Evolutionary conservation across 2,329 filamentous ascomycete genomes (phyloP), one percentile per base, ranked within the genome.

Genomic region (Sodiomyces alkalinus): DNA sequence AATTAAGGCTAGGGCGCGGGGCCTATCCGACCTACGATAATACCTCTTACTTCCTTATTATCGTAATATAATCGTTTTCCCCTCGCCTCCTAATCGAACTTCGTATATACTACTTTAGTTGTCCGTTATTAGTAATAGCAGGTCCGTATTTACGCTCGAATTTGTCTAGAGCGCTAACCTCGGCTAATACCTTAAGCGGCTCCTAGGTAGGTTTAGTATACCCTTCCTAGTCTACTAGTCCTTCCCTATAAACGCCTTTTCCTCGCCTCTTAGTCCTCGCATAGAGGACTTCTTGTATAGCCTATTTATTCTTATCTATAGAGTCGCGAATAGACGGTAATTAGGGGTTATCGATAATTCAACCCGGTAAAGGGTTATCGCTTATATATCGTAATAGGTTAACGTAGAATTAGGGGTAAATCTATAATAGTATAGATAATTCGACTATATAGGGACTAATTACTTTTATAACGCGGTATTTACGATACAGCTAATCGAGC

Each of bases 401-500:
- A 15, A 24, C 19, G 19, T 25, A 19, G 20, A 25, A 19, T 16
- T 14, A 15, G 8, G 11, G 3, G 5, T 29, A 15, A 3, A 29
- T 24, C 9, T 9, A 9, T 17, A 9, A 19, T 3, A 12, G 14
- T 6, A 25, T 14, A 14, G 23, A 3, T 6, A 31, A n/a, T 19
- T 31, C 11, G 19, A 21, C 2, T 4, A 15, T 31, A 26, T 26
- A 22, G 9, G 15, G 20, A 6, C 19, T 6, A 2, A 31, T 18
- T 2, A 27, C 17, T 16, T 21, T 31, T 15, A 8, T 26, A 17
- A 31, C 15, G 4, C 9, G 15, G 23, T 31, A 27, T n/a, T 31
- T 26, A 11, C 16, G 15, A 7, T 24, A 25, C 13, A 29, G 15
- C 28, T 20, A 29, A n/a, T 29, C 15, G 15, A 29, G 21, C 21